A percentile compares a stretch with the other conserved stretches of the same genome.
Conservation (phyloP, 2,329 filamentous ascomycete genomes). For the Fusarium gaditjirri region DNA sequence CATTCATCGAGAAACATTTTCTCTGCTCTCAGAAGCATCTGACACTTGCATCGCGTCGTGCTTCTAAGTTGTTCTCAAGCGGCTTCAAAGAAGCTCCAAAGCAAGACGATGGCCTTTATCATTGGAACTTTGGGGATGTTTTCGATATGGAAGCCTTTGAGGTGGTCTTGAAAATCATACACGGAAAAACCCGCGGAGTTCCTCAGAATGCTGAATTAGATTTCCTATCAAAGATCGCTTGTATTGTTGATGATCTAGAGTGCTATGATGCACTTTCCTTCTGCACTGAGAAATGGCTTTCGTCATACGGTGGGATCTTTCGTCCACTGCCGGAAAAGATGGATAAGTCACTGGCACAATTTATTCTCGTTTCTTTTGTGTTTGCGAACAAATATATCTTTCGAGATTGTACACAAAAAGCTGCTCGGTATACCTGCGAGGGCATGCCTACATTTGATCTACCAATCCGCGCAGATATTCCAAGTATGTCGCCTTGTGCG, state of each 20-base stretch:
- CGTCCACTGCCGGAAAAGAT: rapidly evolving
- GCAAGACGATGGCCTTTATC: neutral
- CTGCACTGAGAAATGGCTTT: neutral
- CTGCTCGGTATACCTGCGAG: neutral
- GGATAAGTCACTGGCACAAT: neutral
- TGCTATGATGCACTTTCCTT: neutral
- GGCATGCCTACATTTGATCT: neutral
- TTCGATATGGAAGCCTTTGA: neutral
- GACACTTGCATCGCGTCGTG: neutral
- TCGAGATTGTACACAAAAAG: rapidly evolving
- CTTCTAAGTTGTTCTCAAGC: neutral
- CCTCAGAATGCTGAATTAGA: rapidly evolving
- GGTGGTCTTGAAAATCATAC: neutral
- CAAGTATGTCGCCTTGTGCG: neutral
- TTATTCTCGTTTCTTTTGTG: neutral
- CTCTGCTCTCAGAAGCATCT: slow-evolving; percentile 4
- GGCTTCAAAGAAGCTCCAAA: neutral
- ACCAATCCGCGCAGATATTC: neutral
- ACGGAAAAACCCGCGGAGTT: neutral
- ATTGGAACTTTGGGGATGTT: neutral
- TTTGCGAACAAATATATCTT: neutral
- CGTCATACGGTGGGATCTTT: rapidly evolving
- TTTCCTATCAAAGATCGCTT: neutral
- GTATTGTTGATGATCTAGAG: neutral
- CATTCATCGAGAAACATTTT: neutral